These are phyloP conservation scores for Yamadazyma atlantica DNA, from an alignment of 1,139 yeast genomes.

Conservation along the genomic window DNA sequence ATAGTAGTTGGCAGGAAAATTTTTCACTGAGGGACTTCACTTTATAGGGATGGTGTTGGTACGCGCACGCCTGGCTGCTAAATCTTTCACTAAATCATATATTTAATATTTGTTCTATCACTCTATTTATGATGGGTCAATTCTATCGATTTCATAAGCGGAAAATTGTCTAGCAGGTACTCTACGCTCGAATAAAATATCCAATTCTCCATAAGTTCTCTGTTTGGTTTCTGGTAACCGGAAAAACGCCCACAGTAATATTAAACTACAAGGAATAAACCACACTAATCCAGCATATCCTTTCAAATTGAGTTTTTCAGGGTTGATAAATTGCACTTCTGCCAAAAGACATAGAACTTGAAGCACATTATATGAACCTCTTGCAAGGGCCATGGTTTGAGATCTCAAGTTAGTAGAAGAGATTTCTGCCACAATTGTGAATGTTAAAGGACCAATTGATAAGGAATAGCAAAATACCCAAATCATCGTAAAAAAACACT, in stretches of 20 bases:
- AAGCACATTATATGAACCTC: conserved; percentile 17
- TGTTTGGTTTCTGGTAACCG: conserved; percentile 22
- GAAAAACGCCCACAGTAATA: conserved; percentile 19
- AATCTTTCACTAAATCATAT: background rate
- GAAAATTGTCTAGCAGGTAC: conserved; percentile 18
- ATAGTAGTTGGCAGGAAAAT: background rate
- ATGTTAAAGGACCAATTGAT: conserved; percentile 23
- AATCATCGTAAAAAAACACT: conserved; percentile 17
- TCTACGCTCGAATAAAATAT: conserved; percentile 17
- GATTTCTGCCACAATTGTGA: conserved; percentile 20
- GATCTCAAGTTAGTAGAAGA: conserved; percentile 22
- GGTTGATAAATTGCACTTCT: conserved; percentile 22
- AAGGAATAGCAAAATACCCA: conserved; percentile 21
- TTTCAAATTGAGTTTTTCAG: conserved; percentile 18
- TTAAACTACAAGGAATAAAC: conserved; percentile 35
- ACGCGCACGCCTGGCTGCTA: conserved; percentile 1
- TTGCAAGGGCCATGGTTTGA: conserved; percentile 21
- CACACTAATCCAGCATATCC: conserved; percentile 24
- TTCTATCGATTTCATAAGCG: background rate
- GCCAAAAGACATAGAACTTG: conserved; percentile 16
- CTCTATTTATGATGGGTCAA: background rate
- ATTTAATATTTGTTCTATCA: background rate
- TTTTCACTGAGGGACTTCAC: background rate
- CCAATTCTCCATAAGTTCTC: conserved; percentile 22
- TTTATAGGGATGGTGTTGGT: background rate